These are phyloP conservation scores for Moniliophthora roreri DNA, from an alignment of 1,284 basidiomycete species.

Conservation along the genomic window DNA sequence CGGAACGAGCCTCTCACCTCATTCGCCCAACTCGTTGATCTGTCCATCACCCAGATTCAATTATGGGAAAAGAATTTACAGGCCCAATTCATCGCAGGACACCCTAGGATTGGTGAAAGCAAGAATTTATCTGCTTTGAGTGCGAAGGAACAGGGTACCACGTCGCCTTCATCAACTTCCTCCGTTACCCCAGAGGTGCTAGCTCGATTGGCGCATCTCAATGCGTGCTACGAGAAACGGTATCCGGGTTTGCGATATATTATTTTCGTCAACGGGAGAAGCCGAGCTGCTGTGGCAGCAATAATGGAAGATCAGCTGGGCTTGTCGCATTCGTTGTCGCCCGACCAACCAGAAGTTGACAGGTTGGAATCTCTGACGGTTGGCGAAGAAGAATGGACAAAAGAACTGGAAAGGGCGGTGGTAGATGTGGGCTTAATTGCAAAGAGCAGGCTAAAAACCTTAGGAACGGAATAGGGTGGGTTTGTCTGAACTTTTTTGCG, in stretches of 20 bases:
- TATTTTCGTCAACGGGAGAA: constrained; percentile 88
- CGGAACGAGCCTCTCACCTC: constrained; percentile 26
- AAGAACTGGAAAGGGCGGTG: constrained; percentile 73
- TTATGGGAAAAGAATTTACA: constrained; percentile 59
- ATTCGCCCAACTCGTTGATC: constrained; percentile 64
- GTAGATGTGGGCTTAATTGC: constrained; percentile 75
- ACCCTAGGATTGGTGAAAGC: constrained; percentile 87
- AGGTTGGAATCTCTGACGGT: constrained; percentile 40
- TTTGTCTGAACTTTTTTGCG: background rate
- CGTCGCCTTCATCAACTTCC: constrained; percentile 29
- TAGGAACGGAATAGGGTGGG: constrained; percentile 35
- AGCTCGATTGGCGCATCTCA: constrained; percentile 63
- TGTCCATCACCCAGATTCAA: constrained; percentile 50
- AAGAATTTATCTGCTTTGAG: constrained; percentile 72
- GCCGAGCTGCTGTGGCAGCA: constrained; percentile 66
- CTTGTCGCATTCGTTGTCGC: constrained; percentile 47
- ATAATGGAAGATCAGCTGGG: constrained; percentile 76
- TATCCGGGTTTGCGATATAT: constrained; percentile 83
- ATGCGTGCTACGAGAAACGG: constrained; percentile 70
- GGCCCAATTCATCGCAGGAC: constrained; percentile 75
- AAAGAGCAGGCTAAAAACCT: constrained; percentile 53
- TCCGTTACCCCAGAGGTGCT: constrained; percentile 67
- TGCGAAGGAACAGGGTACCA: constrained; percentile 81
- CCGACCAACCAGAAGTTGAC: constrained; percentile 38
- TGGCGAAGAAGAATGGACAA: constrained; percentile 49